Evolutionary conservation across 495 filamentous ascomycete genomes (phyloP).

Genomic region (Aspergillus haitiensis): DNA sequence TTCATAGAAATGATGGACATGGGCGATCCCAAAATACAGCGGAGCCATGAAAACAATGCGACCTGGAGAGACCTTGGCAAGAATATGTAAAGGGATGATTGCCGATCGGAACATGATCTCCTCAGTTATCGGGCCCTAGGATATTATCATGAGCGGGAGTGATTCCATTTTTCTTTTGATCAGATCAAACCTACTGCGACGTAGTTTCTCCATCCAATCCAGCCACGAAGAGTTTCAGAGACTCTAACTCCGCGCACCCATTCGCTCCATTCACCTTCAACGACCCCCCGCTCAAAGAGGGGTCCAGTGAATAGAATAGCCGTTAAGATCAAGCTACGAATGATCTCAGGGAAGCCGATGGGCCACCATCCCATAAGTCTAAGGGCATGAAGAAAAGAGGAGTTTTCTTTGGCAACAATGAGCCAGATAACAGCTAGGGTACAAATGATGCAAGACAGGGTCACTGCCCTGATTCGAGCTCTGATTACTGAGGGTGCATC

Average conservation of each 20-base stretch:
- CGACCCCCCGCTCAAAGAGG: constrained; percentile 71
- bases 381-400: constrained; percentile 52
- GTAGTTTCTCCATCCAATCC: constrained; percentile 66
- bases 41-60: constrained; percentile 76
- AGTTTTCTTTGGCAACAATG: constrained; percentile 47
- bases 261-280: constrained; percentile 67
- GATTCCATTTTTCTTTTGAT: not conserved
- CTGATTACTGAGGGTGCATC: constrained; percentile 90
- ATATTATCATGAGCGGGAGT: constrained; percentile 13
- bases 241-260: constrained; percentile 53
- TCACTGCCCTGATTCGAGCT: constrained; percentile 77
- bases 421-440: constrained; percentile 62
- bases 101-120: constrained; percentile 89
- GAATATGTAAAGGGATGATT: constrained; percentile 75
- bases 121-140: constrained; percentile 83
- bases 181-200: constrained; percentile 53
- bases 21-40: constrained; percentile 90
- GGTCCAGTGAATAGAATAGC: constrained; percentile 81
- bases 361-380: constrained; percentile 77
- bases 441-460: constrained; percentile 63
- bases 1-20: constrained; percentile 96
- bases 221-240: constrained; percentile 53
- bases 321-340: constrained; percentile 61
- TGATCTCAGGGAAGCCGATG: constrained; percentile 59
- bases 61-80: constrained; percentile 60